Evolutionary conservation across 257 asterid species (phyloP), one percentile per base, ranked within the genome.

Genomic region (Cynanchum wilfordii): DNA sequence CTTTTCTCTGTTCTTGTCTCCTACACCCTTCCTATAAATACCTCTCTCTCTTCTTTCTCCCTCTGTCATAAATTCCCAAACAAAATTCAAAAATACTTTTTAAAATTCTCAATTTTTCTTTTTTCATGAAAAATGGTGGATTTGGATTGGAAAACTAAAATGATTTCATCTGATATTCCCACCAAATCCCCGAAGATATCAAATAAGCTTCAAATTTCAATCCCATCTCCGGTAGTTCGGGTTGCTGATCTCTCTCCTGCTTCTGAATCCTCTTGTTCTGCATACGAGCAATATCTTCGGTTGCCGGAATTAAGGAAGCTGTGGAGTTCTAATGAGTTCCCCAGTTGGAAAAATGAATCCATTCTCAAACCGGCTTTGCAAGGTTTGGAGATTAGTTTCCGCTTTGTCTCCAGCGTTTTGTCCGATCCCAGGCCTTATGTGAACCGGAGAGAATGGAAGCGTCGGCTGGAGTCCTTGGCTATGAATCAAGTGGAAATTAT

Each of bases 321-420:
- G 0, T 90, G 96, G 98, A 63, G 69, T 11, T 72, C 70, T 17
- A 44, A 62, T 22, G 96, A 88, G 65, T 87, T 91, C 58, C 96
- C 97, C 0, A 72, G 74, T 17, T 93, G 98, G 98, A 82, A 68
- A 66, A 86, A 85, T 73, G 98, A 86, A 76, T 47, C 83, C 15
- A 20, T 89, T 17, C 45, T 91, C 22, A 88, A 77, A 73, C 97
- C 97, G 79, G 97, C 96, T 74, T 74, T 89, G 25, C 78, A 56
- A 50, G 97, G 89, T 2, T 79, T 93, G 50, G 98, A 93, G 82
- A 82, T 87, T 3, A 87, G 90, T 65, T 89, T 93, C 84, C 92
- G 96, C 80, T 87, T 93, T 33, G 83, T 93, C 57, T 89, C 98
- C 2, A 82, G 86, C 51, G 95, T 77, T 24, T 62, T 93, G 38